Percentiles rank a stretch among this genome's conserved stretches.
These are phyloP conservation scores for Jatropha multifida DNA, from an alignment of 441 rosid genomes.

Conservation along the genomic window DNA sequence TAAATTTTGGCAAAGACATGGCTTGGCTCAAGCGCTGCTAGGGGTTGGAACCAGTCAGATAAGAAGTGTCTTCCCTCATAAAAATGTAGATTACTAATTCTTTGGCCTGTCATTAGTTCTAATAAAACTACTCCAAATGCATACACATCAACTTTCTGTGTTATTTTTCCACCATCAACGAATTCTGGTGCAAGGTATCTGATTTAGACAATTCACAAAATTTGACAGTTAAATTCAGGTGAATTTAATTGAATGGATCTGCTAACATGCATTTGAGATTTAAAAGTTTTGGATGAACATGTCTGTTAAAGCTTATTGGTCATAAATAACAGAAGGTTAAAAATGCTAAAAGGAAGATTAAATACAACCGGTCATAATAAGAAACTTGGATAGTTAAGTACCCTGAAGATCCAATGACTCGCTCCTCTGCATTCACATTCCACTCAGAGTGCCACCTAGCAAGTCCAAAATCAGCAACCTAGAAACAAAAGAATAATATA, in stretches of 20 bases:
- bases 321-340: background rate
- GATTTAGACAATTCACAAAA: conserved; percentile 20
- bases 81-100: conserved; percentile 41
- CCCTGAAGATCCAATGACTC: conserved; percentile 55
- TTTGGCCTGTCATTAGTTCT: conserved; percentile 61
- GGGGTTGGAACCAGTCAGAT: conserved; percentile 51
- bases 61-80: conserved; percentile 36
- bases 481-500: background rate
- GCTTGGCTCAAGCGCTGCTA: conserved; percentile 34
- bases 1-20: conserved; percentile 30
- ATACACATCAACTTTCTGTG: conserved; percentile 57
- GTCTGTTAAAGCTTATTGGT: background rate
- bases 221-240: background rate
- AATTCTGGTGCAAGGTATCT: conserved; percentile 75
- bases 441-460: conserved; percentile 62
- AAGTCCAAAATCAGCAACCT: conserved; percentile 82
- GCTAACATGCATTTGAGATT: background rate
- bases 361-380: background rate
- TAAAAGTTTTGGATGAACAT: background rate
- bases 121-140: conserved; percentile 67
- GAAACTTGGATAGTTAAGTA: conserved; percentile 21
- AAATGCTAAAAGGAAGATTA: conserved; percentile 1
- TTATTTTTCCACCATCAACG: conserved; percentile 43
- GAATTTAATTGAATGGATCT: background rate
- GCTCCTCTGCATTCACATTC: conserved; percentile 36